Evolutionary conservation across 495 filamentous ascomycete genomes (phyloP), one percentile per base, ranked within the genome.

Genomic region (Penicillium manginii): DNA sequence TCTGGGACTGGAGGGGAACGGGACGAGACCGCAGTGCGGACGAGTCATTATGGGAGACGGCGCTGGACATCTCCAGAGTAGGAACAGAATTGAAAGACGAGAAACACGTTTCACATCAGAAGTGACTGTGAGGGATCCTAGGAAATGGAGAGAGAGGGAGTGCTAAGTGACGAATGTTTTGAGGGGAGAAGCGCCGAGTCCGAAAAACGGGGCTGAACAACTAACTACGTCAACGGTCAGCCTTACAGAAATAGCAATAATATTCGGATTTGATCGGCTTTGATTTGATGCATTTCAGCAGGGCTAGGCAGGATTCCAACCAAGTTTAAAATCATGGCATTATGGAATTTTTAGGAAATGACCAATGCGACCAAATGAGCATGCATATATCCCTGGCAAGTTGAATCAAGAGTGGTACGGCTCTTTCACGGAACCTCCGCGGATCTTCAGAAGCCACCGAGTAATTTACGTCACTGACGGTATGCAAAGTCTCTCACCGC

Each of bases 1-100:
- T 68, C n/a, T 70, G 65, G 52, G 64, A 61, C 21, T 60, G 52
- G 12, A 62, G 58, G 49, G 66, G 59, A 54, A 68, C 49, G 23
- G 71, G 64, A 50, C 73, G 75, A 55, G 73, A 68, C 57, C 75
- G 75, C 49, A 73, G 46, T 23, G 49, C 54, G 32, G 65, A 57
- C 21, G 66, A 63, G 40, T 59, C 75, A 65, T 73, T 59, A 6
- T 67, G 66, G 14, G 65, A 59, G 51, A 76, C 58, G 58, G 73
- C 68, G 49, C 63, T 69, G 42, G 75, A 78, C 75, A 78, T 78
- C 45, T 57, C 69, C 50, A 22, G 43, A 31, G 55, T 51, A 32
- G 57, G 52, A 18, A 43, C 17, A 50, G 33, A 64, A 59, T 58
- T 59, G 52, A 26, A 46, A 32, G 15, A 59, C 29, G 45, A 42